Base-by-base conservation (phyloP, 352 stramenopile genomes). In the Globisporangium polare region DNA sequence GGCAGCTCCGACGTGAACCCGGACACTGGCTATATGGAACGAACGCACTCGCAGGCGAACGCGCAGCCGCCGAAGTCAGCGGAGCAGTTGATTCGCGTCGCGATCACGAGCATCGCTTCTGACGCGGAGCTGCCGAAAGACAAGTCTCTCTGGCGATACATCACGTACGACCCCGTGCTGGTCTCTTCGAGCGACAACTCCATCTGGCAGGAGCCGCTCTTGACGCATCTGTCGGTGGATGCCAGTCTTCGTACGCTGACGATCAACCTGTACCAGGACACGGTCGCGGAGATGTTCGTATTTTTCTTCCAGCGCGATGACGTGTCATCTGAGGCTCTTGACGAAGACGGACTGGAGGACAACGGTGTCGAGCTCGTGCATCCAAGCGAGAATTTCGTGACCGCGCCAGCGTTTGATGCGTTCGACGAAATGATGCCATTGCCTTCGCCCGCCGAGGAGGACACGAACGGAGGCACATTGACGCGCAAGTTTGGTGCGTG, bases 241-340 rank as follows among this genome's bases (percentile, higher is more conserved):
- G 75, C 77, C 29, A 78, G 70, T 53, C 74, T 95, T 20, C 72
- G 76, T n/a, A 80, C 82, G 8, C 67, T 95, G 6, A 85, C 75
- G 17, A 73, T 95, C 55, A 83, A 94, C 47, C 51, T 94, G 26
- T 87, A 91, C 52, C 84, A 92, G 67, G 79, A 92, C 39, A 89
- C 83, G 8, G 75, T 94, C 35, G 67, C 84, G 13, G 76, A 89
- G 49, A 63, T 94, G 15, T 79, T 95, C 29, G 57, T 91, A 3
- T 95, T 95, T 58, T 93, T 95, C 45, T 89, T 87, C 56, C 62
- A 74, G 39, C 74, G 72, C 15, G 72, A 72, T n/a, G 60, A 58
- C 15, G 67, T 20, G 17, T 4, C 47, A 20, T 17, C 52, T 13
- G 50, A 43, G 22, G 29, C 12, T 12, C 18, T 24, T 22, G 52